Percentiles rank a stretch among this genome's conserved stretches.
phyloP scores from a whole-genome alignment of 225 moss, liverwort and hornwort species.

The Thuidium tamariscinum region DNA sequence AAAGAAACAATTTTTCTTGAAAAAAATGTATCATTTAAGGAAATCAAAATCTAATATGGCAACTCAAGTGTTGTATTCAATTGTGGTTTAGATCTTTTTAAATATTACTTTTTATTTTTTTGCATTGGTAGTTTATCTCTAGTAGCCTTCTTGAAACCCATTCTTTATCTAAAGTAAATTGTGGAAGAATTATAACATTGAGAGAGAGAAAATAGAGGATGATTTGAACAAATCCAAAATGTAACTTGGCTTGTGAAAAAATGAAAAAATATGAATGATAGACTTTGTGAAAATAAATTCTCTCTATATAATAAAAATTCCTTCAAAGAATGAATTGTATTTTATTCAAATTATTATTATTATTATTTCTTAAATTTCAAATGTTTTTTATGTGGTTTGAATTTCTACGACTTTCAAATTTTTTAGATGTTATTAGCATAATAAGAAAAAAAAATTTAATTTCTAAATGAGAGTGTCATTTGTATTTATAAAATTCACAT shows the following conservation, averaged over 20 bases:
- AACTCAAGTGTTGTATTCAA: too few relatives aligned
- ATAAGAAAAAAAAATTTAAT: neutral
- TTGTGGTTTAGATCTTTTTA: too few relatives aligned
- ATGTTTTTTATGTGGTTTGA: neutral
- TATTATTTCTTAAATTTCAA: neutral
- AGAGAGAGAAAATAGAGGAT: fast-evolving
- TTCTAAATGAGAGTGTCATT: neutral
- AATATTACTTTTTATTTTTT: too few relatives aligned
- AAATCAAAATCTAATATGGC: too few relatives aligned
- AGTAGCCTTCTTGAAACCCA: too few relatives aligned
- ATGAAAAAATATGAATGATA: neutral
- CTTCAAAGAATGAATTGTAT: fast-evolving
- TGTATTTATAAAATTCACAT: neutral
- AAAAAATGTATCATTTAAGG: too few relatives aligned
- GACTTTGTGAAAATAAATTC: neutral
- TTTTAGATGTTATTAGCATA: neutral
- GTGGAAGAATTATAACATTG: too few relatives aligned
- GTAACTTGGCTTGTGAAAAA: fast-evolving
- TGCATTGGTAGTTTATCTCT: too few relatives aligned
- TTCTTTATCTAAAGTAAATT: too few relatives aligned
- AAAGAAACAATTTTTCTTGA: too few relatives aligned
- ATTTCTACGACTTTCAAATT: neutral
- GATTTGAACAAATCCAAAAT: neutral
- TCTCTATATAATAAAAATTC: neutral
- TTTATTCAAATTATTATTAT: neutral